These are phyloP conservation scores for Coriaria nepalensis DNA, from an alignment of 306 rosid genomes.

Conservation along the genomic window DNA sequence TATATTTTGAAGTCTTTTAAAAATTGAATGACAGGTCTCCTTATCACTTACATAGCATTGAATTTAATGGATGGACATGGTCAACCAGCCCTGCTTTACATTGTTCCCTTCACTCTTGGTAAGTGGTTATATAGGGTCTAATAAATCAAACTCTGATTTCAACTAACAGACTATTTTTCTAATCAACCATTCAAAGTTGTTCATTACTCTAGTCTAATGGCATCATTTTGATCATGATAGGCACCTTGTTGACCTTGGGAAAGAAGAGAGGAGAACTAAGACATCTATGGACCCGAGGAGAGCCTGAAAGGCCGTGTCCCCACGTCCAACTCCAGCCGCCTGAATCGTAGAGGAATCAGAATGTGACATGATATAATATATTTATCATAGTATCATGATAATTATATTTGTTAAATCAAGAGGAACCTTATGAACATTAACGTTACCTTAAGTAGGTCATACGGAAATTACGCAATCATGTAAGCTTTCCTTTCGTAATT, in stretches of 20 bases:
- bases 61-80: conserved; percentile 99
- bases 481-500: too few relatives aligned
- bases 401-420: too few relatives aligned
- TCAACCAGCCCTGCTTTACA: conserved; percentile 94
- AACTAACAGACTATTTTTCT: background rate
- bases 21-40: conserved; percentile 48
- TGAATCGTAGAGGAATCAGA: conserved; percentile 6
- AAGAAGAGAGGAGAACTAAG: conserved; percentile 82
- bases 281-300: conserved; percentile 86
- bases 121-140: conserved; percentile 12
- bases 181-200: too few relatives aligned
- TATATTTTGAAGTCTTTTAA: conserved; percentile 3
- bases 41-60: conserved; percentile 84
- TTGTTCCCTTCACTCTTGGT: conserved; percentile 95
- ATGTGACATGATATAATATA: too few relatives aligned
- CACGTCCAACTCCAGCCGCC: conserved; percentile 46
- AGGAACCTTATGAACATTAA: too few relatives aligned
- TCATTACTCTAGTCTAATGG: background rate
- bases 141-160: background rate
- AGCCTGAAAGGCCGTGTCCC: conserved; percentile 75
- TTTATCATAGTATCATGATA: too few relatives aligned
- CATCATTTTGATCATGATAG: conserved; percentile 17
- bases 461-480: too few relatives aligned
- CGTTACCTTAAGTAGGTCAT: too few relatives aligned
- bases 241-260: conserved; percentile 82